Conservation (phyloP, 768 basidiomycete species). For the Dioszegia aurantiaca region DNA sequence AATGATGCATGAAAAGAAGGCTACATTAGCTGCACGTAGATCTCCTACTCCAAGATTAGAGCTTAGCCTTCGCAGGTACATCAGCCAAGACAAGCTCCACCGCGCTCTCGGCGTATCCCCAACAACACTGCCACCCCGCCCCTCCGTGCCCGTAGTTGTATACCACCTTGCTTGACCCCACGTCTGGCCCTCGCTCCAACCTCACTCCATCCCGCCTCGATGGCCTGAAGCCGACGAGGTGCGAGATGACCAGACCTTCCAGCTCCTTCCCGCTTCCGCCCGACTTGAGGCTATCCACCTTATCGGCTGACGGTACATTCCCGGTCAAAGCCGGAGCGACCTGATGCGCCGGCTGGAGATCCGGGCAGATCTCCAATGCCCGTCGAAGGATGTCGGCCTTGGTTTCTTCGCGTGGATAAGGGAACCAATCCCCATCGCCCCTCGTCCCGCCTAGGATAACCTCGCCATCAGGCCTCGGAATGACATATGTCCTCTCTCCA, state of each 20-base stretch:
- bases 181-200: slow-evolving; percentile 32
- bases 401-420: slow-evolving; percentile 36
- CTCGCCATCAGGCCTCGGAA: slow-evolving; percentile 50
- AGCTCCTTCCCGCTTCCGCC: neutral
- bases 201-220: slow-evolving; percentile 42
- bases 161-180: slow-evolving; percentile 5
- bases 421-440: slow-evolving; percentile 49
- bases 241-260: slow-evolving; percentile 20
- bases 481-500: slow-evolving; percentile 51
- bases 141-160: slow-evolving; percentile 53
- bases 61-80: neutral
- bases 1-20: neutral
- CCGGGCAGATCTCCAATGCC: slow-evolving; percentile 46
- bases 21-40: too few species aligned
- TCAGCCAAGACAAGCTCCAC: slow-evolving; percentile 7
- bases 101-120: slow-evolving; percentile 48
- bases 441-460: slow-evolving; percentile 53
- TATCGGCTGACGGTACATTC: neutral
- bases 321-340: slow-evolving; percentile 12
- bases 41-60: too few species aligned
- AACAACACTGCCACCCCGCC: slow-evolving; percentile 52
- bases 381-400: slow-evolving; percentile 41
- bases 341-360: slow-evolving; percentile 26
- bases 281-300: neutral
- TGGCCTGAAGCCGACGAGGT: slow-evolving; percentile 46